Evolutionary conservation across 345 rosid species (phyloP).

Genomic region (sweet orange (Citrus sinensis)): DVS_A1.0 CM039169.1:30595501-30596000

Average conservation of each 20-base stretch:
- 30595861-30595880: conserved; percentile 9
- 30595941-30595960: no score
- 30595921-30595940: no score
- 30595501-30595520: conserved; percentile 16
- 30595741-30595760: conserved; percentile 9
- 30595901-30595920: no score
- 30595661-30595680: no score
- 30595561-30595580: conserved; percentile 18
- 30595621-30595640: conserved; percentile 15
- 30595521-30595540: conserved; percentile 21
- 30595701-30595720: no score
- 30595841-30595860: conserved; percentile 8
- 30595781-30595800: conserved; percentile 9
- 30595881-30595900: background rate
- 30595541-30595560: conserved; percentile 3
- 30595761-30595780: conserved; percentile 11
- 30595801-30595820: background rate
- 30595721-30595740: background rate
- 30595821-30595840: conserved; percentile 15
- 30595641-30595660: no score
- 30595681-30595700: no score
- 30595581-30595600: conserved; percentile 31
- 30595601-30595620: conserved; percentile 14
- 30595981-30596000: no score
- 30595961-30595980: no score